These are phyloP conservation scores for Trichoderma erinaceum DNA, from an alignment of 495 filamentous ascomycete species.

Conservation along the genomic window DNA sequence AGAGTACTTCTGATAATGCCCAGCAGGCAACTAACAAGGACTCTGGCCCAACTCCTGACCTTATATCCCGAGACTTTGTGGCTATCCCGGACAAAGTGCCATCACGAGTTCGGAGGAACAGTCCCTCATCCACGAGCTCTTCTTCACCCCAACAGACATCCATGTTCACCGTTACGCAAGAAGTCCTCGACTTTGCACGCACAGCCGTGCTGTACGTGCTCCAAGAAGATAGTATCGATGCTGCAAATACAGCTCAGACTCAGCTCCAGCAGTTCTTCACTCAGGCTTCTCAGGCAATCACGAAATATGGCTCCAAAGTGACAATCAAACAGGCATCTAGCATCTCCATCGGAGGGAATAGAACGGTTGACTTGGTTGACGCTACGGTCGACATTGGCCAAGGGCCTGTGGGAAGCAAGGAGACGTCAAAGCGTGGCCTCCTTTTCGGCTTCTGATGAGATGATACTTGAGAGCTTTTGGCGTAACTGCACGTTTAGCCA, in stretches of 20 bases:
- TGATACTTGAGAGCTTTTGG: too few relatives aligned
- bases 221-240: conserved; percentile 45
- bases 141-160: conserved; percentile 24
- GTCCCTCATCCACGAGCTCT: conserved; percentile 20
- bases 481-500: neutral
- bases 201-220: conserved; percentile 57
- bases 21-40: conserved; percentile 17
- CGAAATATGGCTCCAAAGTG: conserved; percentile 20
- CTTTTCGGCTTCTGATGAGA: neutral
- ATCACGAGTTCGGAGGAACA: neutral
- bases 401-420: conserved; percentile 24
- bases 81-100: neutral
- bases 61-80: neutral
- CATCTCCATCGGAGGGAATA: conserved; percentile 37
- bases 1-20: conserved; percentile 12
- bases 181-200: conserved; percentile 60
- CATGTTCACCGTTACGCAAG: conserved; percentile 37
- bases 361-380: conserved; percentile 40
- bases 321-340: conserved; percentile 32
- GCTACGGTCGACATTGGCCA: conserved; percentile 34
- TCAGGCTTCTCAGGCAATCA: conserved; percentile 26
- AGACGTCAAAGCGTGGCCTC: neutral
- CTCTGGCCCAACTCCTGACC: conserved; percentile 15
- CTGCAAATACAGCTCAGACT: conserved; percentile 52
- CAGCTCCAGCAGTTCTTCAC: conserved; percentile 50